These are phyloP conservation scores for Myrica gale DNA, from an alignment of 306 rosid genomes.

Conservation along the genomic window DNA sequence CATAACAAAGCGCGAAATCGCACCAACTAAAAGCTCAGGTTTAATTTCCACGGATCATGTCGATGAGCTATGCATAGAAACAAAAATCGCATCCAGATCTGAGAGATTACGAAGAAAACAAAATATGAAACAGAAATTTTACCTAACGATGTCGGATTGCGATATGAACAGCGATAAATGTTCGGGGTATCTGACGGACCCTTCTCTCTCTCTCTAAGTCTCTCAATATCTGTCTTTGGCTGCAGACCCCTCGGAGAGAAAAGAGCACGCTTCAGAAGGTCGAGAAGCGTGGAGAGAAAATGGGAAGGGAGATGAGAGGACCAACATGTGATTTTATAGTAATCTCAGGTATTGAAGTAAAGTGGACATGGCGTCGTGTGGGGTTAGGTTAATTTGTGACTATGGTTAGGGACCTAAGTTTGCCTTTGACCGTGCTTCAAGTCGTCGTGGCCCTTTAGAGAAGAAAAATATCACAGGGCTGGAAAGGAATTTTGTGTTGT, in stretches of 20 bases:
- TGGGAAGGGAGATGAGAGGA: too few species aligned
- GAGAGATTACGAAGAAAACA: background rate
- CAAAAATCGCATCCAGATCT: conserved; percentile 36
- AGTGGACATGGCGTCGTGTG: background rate
- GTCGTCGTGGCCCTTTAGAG: background rate
- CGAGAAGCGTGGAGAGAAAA: conserved; percentile 42
- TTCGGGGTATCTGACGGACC: background rate
- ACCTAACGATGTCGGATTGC: conserved; percentile 28
- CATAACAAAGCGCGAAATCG: conserved; percentile 3
- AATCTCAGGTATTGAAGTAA: background rate
- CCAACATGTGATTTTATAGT: conserved; percentile 34
- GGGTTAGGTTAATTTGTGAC: background rate
- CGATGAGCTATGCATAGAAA: background rate
- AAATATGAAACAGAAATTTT: background rate
- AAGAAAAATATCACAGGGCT: background rate
- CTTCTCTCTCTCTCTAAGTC: background rate
- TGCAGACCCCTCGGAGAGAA: background rate
- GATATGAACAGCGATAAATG: background rate
- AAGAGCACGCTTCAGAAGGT: conserved; percentile 49
- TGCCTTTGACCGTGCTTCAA: conserved; percentile 23
- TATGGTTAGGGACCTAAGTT: background rate
- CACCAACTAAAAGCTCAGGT: conserved; percentile 24
- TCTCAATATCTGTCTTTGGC: background rate
- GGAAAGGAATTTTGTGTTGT: too few species aligned
- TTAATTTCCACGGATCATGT: conserved; percentile 7